Conservation (phyloP, 768 basidiomycete genomes). For the Suillus variegatus region DNA sequence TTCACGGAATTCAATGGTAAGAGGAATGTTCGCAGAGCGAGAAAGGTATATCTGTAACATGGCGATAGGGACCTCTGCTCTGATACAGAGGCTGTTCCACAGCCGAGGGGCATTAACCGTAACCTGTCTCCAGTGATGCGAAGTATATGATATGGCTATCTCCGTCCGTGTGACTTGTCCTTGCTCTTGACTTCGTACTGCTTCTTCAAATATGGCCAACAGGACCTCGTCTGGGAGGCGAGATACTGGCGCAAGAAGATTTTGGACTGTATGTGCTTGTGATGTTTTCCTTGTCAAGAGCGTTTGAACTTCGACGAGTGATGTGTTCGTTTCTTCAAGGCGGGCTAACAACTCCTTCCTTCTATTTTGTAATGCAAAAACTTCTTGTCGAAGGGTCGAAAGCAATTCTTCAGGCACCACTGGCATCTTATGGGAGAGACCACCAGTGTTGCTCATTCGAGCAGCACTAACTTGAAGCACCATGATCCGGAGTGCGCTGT, state of each 20-base stretch:
- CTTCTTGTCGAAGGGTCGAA: constrained; percentile 5
- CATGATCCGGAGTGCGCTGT: neutral
- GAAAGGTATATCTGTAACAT: neutral
- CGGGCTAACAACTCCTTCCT: neutral
- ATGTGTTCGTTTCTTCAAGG: constrained; percentile 1
- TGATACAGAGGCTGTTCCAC: constrained; percentile 6
- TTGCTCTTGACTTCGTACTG: constrained; percentile 1
- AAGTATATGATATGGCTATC: constrained; percentile 8
- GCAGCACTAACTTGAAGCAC: neutral
- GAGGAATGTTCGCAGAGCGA: constrained; percentile 1
- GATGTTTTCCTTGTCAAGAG: neutral
- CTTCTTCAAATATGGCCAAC: constrained; percentile 8
- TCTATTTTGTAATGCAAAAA: neutral
- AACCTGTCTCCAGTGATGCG: constrained; percentile 5
- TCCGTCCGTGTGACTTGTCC: neutral
- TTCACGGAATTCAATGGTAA: constrained; percentile 3
- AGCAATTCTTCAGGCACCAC: neutral
- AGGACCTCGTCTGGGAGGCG: neutral
- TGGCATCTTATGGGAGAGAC: neutral
- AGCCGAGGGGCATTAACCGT: neutral
- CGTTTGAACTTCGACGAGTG: neutral
- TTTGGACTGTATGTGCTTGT: constrained; percentile 4
- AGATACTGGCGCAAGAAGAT: constrained; percentile 4
- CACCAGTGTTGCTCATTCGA: neutral
- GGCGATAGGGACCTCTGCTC: neutral